phyloP scores from a whole-genome alignment of 148 eudicot genomes.

The Heliosperma pusillum region DNA sequence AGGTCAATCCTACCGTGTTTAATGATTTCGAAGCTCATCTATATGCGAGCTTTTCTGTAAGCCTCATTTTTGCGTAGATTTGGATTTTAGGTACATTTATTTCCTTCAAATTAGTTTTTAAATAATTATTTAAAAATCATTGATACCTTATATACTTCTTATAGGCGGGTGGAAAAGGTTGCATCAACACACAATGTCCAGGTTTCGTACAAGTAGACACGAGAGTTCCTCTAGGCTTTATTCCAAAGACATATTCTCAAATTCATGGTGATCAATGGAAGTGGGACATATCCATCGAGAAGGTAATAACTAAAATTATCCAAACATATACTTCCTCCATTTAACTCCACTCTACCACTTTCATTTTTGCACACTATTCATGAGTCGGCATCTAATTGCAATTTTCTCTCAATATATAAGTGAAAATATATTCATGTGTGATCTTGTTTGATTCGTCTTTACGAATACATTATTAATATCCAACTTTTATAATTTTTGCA shows the following conservation, averaged over 20 bases:
- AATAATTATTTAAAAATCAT: neutral
- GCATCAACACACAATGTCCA: constrained; percentile 1
- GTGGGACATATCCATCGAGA: neutral
- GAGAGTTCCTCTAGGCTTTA: neutral
- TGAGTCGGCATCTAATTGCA: too few relatives aligned
- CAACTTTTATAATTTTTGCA: too few relatives aligned
- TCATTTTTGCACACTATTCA: too few relatives aligned
- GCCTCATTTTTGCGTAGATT: neutral
- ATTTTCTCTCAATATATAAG: too few relatives aligned
- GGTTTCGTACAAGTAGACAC: constrained; percentile 1
- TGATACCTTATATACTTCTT: too few relatives aligned
- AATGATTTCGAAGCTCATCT: constrained; percentile 5
- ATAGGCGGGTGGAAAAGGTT: neutral
- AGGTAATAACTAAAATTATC: neutral
- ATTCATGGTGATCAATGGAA: neutral
- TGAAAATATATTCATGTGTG: too few relatives aligned
- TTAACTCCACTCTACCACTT: too few relatives aligned
- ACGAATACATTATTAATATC: too few relatives aligned
- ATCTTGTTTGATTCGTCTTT: too few relatives aligned
- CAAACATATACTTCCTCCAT: too few relatives aligned
- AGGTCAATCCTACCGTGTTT: constrained; percentile 6
- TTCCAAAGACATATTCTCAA: neutral
- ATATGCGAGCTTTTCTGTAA: constrained; percentile 1
- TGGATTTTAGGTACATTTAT: neutral
- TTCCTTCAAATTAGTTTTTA: neutral